Evolutionary conservation across 2,329 filamentous ascomycete genomes (phyloP), one percentile per base, ranked within the genome.

Genomic region (Metarhizium humberi): DNA sequence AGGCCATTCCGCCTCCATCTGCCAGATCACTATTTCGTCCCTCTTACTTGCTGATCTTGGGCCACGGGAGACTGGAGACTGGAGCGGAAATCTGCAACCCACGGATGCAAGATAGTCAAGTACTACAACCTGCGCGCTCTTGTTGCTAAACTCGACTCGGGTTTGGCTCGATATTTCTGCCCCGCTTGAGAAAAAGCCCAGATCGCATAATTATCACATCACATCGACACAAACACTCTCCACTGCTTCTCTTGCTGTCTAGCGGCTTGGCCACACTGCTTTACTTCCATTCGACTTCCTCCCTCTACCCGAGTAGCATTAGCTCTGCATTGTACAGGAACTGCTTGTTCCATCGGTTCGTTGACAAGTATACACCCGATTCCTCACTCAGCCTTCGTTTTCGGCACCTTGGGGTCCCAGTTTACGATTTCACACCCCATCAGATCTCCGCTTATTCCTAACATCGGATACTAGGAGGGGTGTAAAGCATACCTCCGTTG

Each of bases 131-230:
- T 25, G 25, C 25, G 25, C 4, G 25, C 25, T 25, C 25, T 25
- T 25, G 25, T 25, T 25, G 25, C 3, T 25, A 25, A 25, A 4
- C 25, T 25, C 25, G 25, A 25, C 25, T 45, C 20, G 42, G 51
- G 20, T 30, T 48, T 48, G 51, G 43, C 51, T 46, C 40, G 32
- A 43, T n/a, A 36, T 25, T 25, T 25, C 25, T 25, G 25, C 25
- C 25, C 45, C 45, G 32, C 52, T 18, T 34, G n/a, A 54, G 45
- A 10, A 32, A 25, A 36, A 42, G 38, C 30, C n/a, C 8, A 52
- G 16, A 50, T 50, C 25, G 16, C 47, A 50, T 50, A 54, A 54
- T 43, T 18, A 20, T 42, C 43, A 53, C 45, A 49, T 53, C 45
- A 40, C 45, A 25, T 29, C 36, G 20, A 18, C 20, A 18, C 6